Base-by-base conservation (phyloP, 805 yeast species). In the Maudiozyma bulderi region DNA sequence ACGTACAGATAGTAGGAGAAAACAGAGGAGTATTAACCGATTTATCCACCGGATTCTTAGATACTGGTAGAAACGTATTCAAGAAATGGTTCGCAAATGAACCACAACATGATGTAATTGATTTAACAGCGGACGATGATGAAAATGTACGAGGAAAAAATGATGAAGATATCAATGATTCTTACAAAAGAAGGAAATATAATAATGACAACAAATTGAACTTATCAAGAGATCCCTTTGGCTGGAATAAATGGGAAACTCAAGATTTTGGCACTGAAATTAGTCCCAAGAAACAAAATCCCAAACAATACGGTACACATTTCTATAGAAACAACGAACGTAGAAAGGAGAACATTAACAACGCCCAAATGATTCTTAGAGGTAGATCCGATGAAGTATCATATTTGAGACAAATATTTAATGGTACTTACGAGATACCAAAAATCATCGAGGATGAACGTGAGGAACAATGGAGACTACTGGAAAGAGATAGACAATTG, bases 391-490 rank as follows among this genome's bases (percentile, higher is more conserved):
- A 60, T 38, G 67, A 64, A 46, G 54, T 60, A 6, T 46, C 56
- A 3, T 68, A 64, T 52, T 47, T 70, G 34, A 61, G 63, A 47
- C 54, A 58, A 45, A 57, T 71, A 14, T 66, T 62, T 51, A 62
- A 61, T 39, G 72, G 72, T 6, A 60, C 69, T 31, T 68, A 68
- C 45, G 56, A 54, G 40, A 59, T 70, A n/a, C 69, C 73, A 6
- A 53, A 58, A 20, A 49, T 61, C 2, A 53, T 56, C 37, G 58
- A 50, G 13, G 55, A 53, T 32, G 64, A 58, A 49, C 64, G 53
- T 52, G 59, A 54, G 33, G 55, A 47, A 14, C 68, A 58, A 46
- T 43, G 61, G 14, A 47, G 42, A 34, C 45, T 63, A 33, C 29
- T 64, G 35, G 54, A 56, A 31, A 48, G 51, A 35, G 67, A 63